Base-by-base conservation (phyloP, 176 grass and related monocot species). In the Alopecurus myosuroides region DNA sequence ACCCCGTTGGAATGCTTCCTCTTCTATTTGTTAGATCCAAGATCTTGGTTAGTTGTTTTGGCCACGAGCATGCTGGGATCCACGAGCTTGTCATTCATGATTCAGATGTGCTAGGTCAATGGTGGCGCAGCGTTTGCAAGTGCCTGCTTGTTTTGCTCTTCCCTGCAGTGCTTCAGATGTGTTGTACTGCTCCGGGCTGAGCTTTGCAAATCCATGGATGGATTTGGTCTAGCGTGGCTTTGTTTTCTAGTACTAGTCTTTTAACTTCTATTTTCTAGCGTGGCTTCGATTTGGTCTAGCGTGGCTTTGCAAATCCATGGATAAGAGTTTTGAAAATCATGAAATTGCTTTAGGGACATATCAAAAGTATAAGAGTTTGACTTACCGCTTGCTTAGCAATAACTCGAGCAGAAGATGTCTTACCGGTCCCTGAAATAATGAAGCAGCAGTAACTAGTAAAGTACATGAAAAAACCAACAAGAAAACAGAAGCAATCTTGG, bases 311-410 rank as follows among this genome's bases (percentile, higher is more conserved):
- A n/a, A n/a, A n/a, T n/a, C n/a, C n/a, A n/a, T n/a, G n/a, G n/a
- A n/a, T n/a, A n/a, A n/a, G n/a, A n/a, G n/a, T n/a, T n/a, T 19
- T 29, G 57, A 12, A 52, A 42, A 55, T 36, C 12, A 75, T 28
- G 15, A 34, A 31, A 41, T 89, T 74, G 30, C 11, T 83, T 78
- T 45, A 2, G 17, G 36, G 70, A 37, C 55, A 74, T n/a, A 30
- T 60, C 28, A 67, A 63, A 86, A 86, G 55, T 34, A 64, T 62
- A 46, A 18, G 56, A 78, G 36, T 41, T 83, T 45, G 46, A 85
- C 87, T 33, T 92, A 98, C 96, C 37, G 93, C 93, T 94, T 98
- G 96, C 68, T 98, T 98, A 69, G 93, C 96, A 77, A 98, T 94
- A 73, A 98, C 93, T 51, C 93, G 87, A 82, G 91, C 96, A 64